Evolutionary conservation across 164 flowering plant genomes (phyloP).

Genomic region (Chimonanthus praecox): DNA sequence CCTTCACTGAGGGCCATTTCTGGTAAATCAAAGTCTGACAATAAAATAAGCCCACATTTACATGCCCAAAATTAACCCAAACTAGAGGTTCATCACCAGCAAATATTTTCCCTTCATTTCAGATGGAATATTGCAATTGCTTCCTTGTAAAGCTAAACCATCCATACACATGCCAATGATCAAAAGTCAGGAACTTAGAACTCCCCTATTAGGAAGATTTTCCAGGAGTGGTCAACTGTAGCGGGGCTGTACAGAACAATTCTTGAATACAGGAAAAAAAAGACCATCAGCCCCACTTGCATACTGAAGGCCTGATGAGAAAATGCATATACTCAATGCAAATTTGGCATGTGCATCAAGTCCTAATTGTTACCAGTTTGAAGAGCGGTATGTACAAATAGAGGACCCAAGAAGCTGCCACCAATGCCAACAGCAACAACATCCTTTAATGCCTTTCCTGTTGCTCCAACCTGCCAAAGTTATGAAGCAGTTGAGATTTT

Average conservation of each 20-base stretch:
- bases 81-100: not conserved
- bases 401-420: slow-evolving; percentile 94
- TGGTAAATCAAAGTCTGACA: not conserved
- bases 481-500: slow-evolving; percentile 2
- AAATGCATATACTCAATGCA: not conserved
- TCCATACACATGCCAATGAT: not conserved
- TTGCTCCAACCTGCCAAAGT: slow-evolving; percentile 73
- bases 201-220: not conserved
- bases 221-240: not conserved
- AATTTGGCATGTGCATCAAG: not conserved
- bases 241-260: not conserved
- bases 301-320: not conserved
- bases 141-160: not conserved
- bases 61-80: not conserved
- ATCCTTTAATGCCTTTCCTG: slow-evolving; percentile 78
- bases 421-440: slow-evolving; percentile 89
- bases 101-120: not conserved
- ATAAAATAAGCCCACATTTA: not conserved
- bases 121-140: not conserved
- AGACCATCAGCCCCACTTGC: not conserved
- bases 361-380: slow-evolving; percentile 50
- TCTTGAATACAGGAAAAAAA: not conserved
- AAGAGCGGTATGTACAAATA: slow-evolving; percentile 96
- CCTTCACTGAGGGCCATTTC: not conserved
- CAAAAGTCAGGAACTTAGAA: not conserved